Evolutionary conservation across 2,329 filamentous ascomycete genomes (phyloP).

Genomic region (Colletotrichum plurivorum): DNA sequence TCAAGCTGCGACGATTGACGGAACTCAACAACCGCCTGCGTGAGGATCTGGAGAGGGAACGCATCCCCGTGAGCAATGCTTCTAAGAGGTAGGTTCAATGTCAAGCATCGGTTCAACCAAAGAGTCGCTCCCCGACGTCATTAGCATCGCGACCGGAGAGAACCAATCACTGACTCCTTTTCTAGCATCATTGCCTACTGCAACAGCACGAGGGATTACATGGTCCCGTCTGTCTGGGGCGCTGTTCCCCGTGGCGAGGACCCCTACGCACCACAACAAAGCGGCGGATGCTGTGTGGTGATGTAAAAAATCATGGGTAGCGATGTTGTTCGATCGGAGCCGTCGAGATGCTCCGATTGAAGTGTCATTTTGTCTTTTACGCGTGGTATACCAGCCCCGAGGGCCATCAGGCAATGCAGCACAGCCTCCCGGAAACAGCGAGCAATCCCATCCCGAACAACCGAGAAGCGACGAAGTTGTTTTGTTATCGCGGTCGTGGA

Average conservation of each 20-base stretch:
- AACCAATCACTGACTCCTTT: conserved; percentile 20
- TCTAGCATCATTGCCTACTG: conserved; percentile 96
- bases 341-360: conserved; percentile 18
- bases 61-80: conserved; percentile 96
- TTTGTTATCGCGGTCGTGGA: conserved; percentile 28
- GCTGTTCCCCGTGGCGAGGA: conserved; percentile 95
- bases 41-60: conserved; percentile 94
- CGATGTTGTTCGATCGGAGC: conserved; percentile 23
- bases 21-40: conserved; percentile 97
- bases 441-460: conserved; percentile 18
- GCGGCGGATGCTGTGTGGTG: conserved; percentile 91
- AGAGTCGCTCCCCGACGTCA: neutral
- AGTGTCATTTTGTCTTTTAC: conserved; percentile 37
- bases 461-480: conserved; percentile 16
- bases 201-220: conserved; percentile 97
- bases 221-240: conserved; percentile 98
- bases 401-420: conserved; percentile 31
- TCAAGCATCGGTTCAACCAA: neutral
- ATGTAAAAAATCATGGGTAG: conserved; percentile 73
- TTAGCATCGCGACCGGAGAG: too few species aligned
- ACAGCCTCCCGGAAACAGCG: conserved; percentile 30
- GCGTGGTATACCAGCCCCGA: conserved; percentile 39
- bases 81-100: conserved; percentile 78
- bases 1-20: conserved; percentile 95
- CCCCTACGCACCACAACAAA: conserved; percentile 97